Percentiles rank a stretch among this genome's conserved stretches.
Conservation (phyloP, 495 filamentous ascomycete genomes). For the Cercophora scortea region DNA sequence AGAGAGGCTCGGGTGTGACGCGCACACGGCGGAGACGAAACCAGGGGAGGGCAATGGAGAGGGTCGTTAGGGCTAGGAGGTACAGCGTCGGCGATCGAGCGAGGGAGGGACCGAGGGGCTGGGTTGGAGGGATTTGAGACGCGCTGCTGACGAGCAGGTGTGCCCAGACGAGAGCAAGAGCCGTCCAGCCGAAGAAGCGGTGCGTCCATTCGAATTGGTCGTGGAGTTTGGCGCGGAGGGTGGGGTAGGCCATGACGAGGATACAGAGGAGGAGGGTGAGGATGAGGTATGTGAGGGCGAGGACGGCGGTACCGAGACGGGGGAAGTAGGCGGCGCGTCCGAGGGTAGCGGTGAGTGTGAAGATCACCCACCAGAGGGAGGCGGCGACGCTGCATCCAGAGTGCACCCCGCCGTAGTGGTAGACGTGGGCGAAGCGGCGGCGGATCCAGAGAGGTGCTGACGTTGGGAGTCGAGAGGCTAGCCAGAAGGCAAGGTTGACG, state of each 20-base stretch:
- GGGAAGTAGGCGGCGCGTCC: constrained; percentile 30
- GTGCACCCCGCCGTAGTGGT: constrained; percentile 64
- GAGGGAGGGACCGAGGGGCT: constrained; percentile 27
- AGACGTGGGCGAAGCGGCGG: too few species aligned
- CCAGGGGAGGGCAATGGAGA: constrained; percentile 52
- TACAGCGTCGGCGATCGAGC: constrained; percentile 45
- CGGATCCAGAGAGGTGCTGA: too few species aligned
- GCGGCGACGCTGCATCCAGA: constrained; percentile 54
- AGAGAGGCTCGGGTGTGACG: too few species aligned
- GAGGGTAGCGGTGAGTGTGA: constrained; percentile 44
- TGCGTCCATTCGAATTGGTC: constrained; percentile 51
- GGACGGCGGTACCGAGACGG: constrained; percentile 18
- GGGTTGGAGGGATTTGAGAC: constrained; percentile 10
- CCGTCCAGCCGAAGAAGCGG: constrained; percentile 50
- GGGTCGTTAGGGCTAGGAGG: constrained; percentile 44
- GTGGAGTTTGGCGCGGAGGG: constrained; percentile 39
- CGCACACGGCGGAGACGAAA: constrained; percentile 46
- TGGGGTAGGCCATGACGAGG: constrained; percentile 30
- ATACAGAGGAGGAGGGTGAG: constrained; percentile 21
- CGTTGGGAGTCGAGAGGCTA: too few species aligned
- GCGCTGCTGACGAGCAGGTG: constrained; percentile 30
- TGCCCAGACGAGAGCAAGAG: constrained; percentile 43
- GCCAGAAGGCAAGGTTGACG: too few species aligned
- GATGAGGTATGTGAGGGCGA: constrained; percentile 22
- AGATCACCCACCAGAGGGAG: constrained; percentile 53